phyloP scores from a whole-genome alignment of 805 yeast genomes.

The Crinitomyces ghanaensis region DNA sequence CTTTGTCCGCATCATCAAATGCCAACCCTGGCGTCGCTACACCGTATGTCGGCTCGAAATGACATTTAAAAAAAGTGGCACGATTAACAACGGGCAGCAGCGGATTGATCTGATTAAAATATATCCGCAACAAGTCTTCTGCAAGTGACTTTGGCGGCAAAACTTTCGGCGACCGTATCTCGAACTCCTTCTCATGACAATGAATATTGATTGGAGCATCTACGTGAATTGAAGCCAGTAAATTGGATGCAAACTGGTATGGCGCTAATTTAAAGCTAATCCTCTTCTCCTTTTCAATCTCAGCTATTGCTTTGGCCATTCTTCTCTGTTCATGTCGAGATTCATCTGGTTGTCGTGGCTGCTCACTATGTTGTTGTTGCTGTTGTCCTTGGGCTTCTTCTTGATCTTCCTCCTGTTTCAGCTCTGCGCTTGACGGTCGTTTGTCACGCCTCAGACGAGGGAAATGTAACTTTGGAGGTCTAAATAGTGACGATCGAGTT shows the following conservation, averaged over 20 bases:
- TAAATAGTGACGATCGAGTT: no score
- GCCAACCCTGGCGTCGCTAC: constrained; percentile 39
- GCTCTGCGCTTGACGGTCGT: no score
- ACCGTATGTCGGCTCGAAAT: constrained; percentile 77
- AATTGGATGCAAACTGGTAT: no score
- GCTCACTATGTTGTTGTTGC: constrained; percentile 1
- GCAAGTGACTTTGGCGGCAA: constrained; percentile 68
- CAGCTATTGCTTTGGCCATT: constrained; percentile 1
- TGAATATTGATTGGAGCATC: no score
- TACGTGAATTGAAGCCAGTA: no score
- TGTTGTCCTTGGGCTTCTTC: no score
- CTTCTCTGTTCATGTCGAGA: background rate
- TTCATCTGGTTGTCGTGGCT: background rate
- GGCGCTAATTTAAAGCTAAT: no score
- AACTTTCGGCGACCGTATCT: no score
- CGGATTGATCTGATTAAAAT: constrained; percentile 69
- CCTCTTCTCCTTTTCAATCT: constrained; percentile 29
- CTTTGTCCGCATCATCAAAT: constrained; percentile 31
- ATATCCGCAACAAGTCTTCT: constrained; percentile 47
- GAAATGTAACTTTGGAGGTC: no score
- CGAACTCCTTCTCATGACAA: no score
- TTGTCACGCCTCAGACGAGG: no score
- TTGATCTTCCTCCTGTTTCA: no score
- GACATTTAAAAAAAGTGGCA: constrained; percentile 54
- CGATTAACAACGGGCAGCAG: constrained; percentile 79